phyloP scores from a whole-genome alignment of 2,329 filamentous ascomycete species.

The Verticillium zaregamsianum region DNA sequence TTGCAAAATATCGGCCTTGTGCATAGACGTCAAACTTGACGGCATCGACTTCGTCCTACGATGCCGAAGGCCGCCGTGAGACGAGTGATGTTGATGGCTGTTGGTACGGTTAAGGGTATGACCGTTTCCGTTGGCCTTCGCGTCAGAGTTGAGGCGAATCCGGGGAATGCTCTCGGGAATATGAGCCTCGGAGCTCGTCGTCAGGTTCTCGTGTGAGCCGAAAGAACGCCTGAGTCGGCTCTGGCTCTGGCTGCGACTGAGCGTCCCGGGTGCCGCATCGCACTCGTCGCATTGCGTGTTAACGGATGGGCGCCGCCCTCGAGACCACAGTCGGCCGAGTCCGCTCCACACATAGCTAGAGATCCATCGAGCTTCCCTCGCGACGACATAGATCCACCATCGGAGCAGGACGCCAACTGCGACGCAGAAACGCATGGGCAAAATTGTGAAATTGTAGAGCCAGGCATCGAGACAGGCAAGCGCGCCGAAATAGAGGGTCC shows the following conservation, averaged over 20 bases:
- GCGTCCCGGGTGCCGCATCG: neutral
- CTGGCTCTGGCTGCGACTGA: neutral
- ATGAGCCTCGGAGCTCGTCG: neutral
- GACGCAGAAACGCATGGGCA: conserved; percentile 82
- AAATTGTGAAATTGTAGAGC: conserved; percentile 93
- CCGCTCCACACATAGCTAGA: conserved; percentile 76
- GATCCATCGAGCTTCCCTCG: conserved; percentile 68
- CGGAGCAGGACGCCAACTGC: conserved; percentile 70
- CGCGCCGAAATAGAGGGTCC: conserved; percentile 80
- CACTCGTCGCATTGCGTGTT: neutral
- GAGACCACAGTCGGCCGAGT: conserved; percentile 65
- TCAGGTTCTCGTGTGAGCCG: neutral
- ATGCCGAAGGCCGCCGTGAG: conserved; percentile 47
- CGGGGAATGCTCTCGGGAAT: neutral
- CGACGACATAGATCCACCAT: conserved; percentile 73
- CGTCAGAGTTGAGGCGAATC: conserved; percentile 3
- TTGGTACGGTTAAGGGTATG: conserved; percentile 1
- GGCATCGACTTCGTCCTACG: conserved; percentile 78
- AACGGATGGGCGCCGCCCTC: conserved; percentile 26
- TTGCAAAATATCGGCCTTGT: conserved; percentile 94
- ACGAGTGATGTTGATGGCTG: conserved; percentile 10
- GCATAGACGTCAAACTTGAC: conserved; percentile 77
- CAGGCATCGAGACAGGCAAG: conserved; percentile 92
- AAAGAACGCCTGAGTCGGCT: neutral
- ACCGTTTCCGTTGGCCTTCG: conserved; percentile 6